A percentile compares a stretch with the other conserved stretches of the same genome.
Evolutionary conservation across 1,284 basidiomycete species (phyloP).

Genomic region (Microbotryomycetes sp.): DNA sequence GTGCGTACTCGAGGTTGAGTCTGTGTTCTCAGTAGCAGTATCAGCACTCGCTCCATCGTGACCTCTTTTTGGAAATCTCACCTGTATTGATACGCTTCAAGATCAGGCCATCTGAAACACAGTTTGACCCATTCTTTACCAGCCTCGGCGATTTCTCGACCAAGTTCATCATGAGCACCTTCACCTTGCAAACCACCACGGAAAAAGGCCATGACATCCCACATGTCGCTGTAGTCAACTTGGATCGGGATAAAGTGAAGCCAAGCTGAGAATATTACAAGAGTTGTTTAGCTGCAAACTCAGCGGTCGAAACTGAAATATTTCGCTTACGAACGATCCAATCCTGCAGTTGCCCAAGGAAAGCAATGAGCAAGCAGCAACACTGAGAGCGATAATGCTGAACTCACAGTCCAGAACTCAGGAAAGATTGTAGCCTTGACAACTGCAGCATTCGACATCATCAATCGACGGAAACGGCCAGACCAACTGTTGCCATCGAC

Average conservation of each 20-base stretch:
- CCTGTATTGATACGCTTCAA: conserved; percentile 34
- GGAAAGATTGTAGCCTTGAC: conserved; percentile 38
- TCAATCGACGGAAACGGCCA: conserved; percentile 39
- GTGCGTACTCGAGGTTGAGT: conserved; percentile 33
- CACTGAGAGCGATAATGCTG: background rate
- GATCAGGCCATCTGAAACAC: conserved; percentile 31
- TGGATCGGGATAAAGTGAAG: conserved; percentile 43
- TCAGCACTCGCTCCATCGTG: background rate
- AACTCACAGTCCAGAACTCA: conserved; percentile 36
- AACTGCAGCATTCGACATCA: conserved; percentile 37
- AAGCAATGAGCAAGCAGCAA: conserved; percentile 1
- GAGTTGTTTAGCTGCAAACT: too few relatives aligned
- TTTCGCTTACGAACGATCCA: conserved; percentile 27
- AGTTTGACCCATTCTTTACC: conserved; percentile 36
- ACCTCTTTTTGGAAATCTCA: background rate
- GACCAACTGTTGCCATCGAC: conserved; percentile 48
- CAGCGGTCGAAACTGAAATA: background rate
- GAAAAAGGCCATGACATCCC: conserved; percentile 57
- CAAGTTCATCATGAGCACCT: conserved; percentile 36
- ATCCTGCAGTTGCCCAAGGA: conserved; percentile 15
- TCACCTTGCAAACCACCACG: conserved; percentile 42
- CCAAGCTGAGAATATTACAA: conserved; percentile 20
- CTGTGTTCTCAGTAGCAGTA: background rate
- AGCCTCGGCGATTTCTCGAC: conserved; percentile 33
- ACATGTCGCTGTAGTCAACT: conserved; percentile 47